phyloP scores from a whole-genome alignment of 805 yeast genomes.

The Dipodascopsis tothii region DNA sequence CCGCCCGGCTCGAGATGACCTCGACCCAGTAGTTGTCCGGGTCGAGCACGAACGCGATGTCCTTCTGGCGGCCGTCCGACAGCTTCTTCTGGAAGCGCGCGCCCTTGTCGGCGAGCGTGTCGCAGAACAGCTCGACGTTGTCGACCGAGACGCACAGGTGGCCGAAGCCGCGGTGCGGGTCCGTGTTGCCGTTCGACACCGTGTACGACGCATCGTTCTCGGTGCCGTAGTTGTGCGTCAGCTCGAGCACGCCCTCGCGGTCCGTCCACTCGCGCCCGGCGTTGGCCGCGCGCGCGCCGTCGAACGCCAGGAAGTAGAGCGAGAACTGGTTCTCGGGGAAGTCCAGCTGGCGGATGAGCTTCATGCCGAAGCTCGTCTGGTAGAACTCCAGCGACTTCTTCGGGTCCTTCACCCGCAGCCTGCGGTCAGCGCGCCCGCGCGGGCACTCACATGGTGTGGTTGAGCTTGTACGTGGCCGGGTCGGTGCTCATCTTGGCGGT shows the following conservation, averaged over 20 bases:
- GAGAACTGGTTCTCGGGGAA: slow-evolving; percentile 53
- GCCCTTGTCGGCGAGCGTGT: slow-evolving; percentile 48
- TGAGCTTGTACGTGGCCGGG: slow-evolving; percentile 34
- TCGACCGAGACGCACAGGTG: slow-evolving; percentile 86
- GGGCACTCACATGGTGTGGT: slow-evolving; percentile 39
- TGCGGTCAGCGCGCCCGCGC: slow-evolving; percentile 30
- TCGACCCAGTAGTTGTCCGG: slow-evolving; percentile 98
- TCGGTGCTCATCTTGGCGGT: slow-evolving; percentile 21
- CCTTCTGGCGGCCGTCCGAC: slow-evolving; percentile 82
- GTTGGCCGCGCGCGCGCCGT: slow-evolving; percentile 38
- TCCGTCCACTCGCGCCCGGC: slow-evolving; percentile 35
- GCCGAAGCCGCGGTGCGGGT: slow-evolving; percentile 85
- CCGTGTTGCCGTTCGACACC: slow-evolving; percentile 74
- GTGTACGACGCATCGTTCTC: slow-evolving; percentile 50
- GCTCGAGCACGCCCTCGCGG: slow-evolving; percentile 67
- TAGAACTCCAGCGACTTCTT: slow-evolving; percentile 66
- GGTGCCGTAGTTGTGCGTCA: slow-evolving; percentile 73
- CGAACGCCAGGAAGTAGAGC: slow-evolving; percentile 60
- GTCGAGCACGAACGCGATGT: slow-evolving; percentile 90
- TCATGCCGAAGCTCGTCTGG: slow-evolving; percentile 65
- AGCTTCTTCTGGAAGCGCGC: slow-evolving; percentile 77
- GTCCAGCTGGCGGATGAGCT: slow-evolving; percentile 45
- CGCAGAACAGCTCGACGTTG: slow-evolving; percentile 59
- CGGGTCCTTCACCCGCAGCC: slow-evolving; percentile 77
- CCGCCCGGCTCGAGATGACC: slow-evolving; percentile 53